Base-by-base conservation (phyloP, 2,329 filamentous ascomycete species). In the Endoconidiophora polonica region DNA sequence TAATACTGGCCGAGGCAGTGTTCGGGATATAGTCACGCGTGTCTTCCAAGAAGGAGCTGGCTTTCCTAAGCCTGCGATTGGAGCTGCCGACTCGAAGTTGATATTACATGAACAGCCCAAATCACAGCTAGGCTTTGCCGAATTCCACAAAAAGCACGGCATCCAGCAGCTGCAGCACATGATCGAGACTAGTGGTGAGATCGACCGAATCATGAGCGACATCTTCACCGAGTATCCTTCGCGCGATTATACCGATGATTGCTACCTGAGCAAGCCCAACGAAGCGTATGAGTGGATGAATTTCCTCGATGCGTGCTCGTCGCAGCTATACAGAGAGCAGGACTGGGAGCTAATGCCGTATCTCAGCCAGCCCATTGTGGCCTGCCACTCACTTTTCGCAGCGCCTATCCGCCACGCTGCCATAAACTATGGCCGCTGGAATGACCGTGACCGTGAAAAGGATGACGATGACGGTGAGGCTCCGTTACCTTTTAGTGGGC, bases 291-390 rank as follows among this genome's bases (percentile, higher is more conserved):
- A 95, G 59, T 98, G 91, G 91, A 75, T 98, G 50, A 73, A 93
- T 62, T 96, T 98, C 64, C 85, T 95, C 63, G 91, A 96, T 59
- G 69, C 71, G 0, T 79, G 94, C 55, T 86, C 86, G 22, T 79
- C 81, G 1, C 78, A 81, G 38, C 73, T 96, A 1, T 93, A 81
- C 60, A 69, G 77, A n/a, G 80, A 76, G 53, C 90, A 95, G 62
- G 88, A 94, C 50, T 98, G 91, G 84, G 91, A 98, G 63, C 69
- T 98, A 14, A 77, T 76, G 0, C 81, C 86, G 0, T 98, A 98
- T 62, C 74, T 96, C 45, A 85, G 81, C 58, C 84, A 91, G 57
- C 81, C 90, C 0, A 75, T 91, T 14, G 74, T 96, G 1, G 91
- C 86, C 3, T 95, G 94, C 60, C 93, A 98, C 61, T 73, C 86